Evolutionary conservation across 1,284 basidiomycete genomes (phyloP), one percentile per base, ranked within the genome.

Genomic region (Sporisorium graminicola): DNA sequence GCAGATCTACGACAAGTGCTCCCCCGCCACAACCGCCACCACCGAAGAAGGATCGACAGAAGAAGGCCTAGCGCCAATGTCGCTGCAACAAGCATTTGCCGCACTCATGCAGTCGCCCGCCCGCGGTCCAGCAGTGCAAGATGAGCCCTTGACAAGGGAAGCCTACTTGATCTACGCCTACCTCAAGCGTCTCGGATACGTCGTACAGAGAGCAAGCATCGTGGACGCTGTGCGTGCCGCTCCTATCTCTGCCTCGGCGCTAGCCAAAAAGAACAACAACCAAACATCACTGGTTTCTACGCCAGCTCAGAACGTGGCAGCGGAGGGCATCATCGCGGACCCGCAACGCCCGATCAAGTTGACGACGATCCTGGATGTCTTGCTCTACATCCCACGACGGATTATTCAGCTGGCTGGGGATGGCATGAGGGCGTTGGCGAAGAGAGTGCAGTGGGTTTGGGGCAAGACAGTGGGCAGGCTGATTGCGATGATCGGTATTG

Each of bases 151-250:
- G 54, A 93, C 92, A 0, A 87, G 94, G 74, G 94, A 97, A 81
- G 89, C 90, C 56, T 95, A 96, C 84, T 94, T 96, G 88, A 93
- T 96, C 18, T 98, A 93, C 82, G 90, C 95, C 0, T 95, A 96
- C 84, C 88, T 98, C 26, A 94, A 92, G 82, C 90, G 96, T 12
- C 88, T 98, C 27, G 96, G 96, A 12, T 99, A 97, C 86, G 90
- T 91, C 3, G 91, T 98, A 7, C 93, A 91, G 52, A 89, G 95
- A 22, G 88, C 92, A 1, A 77, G 20, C 13, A 54, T 79, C 8
- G 64, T 78, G 0, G 83, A 85, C 35, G 60, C 62, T 1, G 42
- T 77, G 1, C 68, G 80, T 10, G 61, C 74, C 1, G 65, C 72
- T 14, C 72, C 61, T 5, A 49, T 63, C n/a, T 56, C 44, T 0